Conservation (phyloP, 1,284 basidiomycete species). For the Microbotryum saponariae region DNA sequence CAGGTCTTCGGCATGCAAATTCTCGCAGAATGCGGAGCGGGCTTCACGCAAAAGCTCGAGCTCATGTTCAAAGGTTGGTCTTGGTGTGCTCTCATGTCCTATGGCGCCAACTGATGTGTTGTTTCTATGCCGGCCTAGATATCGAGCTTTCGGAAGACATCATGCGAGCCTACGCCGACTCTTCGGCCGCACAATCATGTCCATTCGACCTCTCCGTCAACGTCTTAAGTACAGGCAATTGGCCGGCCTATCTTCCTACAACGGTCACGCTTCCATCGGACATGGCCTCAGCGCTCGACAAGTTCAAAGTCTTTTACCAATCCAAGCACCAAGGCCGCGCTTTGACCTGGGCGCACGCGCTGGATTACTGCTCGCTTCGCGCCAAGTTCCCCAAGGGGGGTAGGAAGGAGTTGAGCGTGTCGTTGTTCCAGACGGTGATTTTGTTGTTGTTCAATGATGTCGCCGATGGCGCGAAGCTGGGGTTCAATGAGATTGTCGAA, state of each 20-base stretch:
- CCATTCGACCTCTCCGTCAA: constrained; percentile 48
- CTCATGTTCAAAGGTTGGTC: constrained; percentile 68
- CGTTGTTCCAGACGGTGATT: constrained; percentile 78
- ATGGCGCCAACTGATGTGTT: neutral
- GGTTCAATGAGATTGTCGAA: constrained; percentile 61
- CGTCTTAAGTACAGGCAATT: constrained; percentile 51
- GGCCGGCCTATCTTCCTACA: constrained; percentile 45
- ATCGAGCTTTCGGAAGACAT: constrained; percentile 38
- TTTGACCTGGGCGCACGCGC: constrained; percentile 72
- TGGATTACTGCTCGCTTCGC: constrained; percentile 63
- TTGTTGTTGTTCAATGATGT: constrained; percentile 81
- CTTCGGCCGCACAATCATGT: constrained; percentile 21
- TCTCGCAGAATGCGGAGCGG: constrained; percentile 67
- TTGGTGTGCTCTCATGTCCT: constrained; percentile 49
- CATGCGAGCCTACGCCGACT: constrained; percentile 45
- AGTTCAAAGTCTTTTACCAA: constrained; percentile 64
- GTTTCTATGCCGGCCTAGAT: neutral
- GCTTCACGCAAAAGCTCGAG: constrained; percentile 72
- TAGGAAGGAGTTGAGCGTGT: constrained; percentile 80
- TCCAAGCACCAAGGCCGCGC: constrained; percentile 59
- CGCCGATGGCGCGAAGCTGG: constrained; percentile 46
- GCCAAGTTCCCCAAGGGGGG: constrained; percentile 57
- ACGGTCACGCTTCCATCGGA: constrained; percentile 27
- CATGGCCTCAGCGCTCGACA: constrained; percentile 60
- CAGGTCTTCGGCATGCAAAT: neutral